Percentiles rank a stretch among this genome's conserved stretches.
Evolutionary conservation across 768 basidiomycete species (phyloP).

Genomic region (Suillus occidentalis): DNA sequence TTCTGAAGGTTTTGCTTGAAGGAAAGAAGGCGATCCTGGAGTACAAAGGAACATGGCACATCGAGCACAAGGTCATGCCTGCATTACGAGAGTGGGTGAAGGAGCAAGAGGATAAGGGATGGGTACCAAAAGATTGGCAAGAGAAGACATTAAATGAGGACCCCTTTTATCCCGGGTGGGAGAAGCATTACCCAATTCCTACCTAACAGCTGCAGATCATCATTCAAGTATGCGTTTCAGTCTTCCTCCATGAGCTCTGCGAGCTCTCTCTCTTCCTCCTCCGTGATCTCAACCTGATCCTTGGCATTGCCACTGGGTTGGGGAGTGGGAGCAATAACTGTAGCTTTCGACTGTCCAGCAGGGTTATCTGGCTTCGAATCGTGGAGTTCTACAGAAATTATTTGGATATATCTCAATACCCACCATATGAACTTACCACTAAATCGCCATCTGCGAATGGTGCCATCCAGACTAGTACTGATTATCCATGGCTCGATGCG

Average conservation of each 20-base stretch:
- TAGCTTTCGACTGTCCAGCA: conserved; percentile 16
- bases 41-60: conserved; percentile 44
- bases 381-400: conserved; percentile 23
- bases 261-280: conserved; percentile 88
- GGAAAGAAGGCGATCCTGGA: conserved; percentile 39
- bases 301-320: conserved; percentile 30
- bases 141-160: conserved; percentile 50
- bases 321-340: conserved; percentile 28
- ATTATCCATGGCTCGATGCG: conserved; percentile 78
- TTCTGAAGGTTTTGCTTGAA: conserved; percentile 44
- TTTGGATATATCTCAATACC: not conserved
- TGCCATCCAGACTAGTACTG: conserved; percentile 83
- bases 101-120: conserved; percentile 48
- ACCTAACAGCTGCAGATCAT: conserved; percentile 1
- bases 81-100: conserved; percentile 45
- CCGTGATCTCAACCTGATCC: conserved; percentile 52
- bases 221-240: conserved; percentile 4
- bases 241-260: conserved; percentile 67
- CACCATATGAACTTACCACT: conserved; percentile 43
- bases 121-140: conserved; percentile 49
- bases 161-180: conserved; percentile 52
- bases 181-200: conserved; percentile 25
- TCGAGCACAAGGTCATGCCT: conserved; percentile 46
- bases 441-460: conserved; percentile 83
- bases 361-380: conserved; percentile 25